Conservation (phyloP, 2,329 filamentous ascomycete genomes). For the Penicillium verrucosum region DNA sequence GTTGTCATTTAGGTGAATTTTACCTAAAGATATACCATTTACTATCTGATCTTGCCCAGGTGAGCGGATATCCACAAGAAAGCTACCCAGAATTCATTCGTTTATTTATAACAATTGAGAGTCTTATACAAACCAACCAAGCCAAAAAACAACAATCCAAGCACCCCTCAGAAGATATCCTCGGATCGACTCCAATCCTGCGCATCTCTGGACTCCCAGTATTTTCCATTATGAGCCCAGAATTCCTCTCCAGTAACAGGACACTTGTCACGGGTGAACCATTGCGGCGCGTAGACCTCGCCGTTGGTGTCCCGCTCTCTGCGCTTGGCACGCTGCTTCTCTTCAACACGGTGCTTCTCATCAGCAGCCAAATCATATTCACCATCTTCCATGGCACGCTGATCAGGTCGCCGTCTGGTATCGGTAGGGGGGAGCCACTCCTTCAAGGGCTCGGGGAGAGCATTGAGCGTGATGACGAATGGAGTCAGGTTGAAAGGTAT, state of each 20-base stretch:
- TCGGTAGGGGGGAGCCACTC: constrained; percentile 85
- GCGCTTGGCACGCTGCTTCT: constrained; percentile 78
- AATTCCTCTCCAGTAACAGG: constrained; percentile 81
- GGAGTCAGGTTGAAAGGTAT: constrained; percentile 98
- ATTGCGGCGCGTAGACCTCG: constrained; percentile 77
- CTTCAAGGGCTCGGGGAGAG: constrained; percentile 75
- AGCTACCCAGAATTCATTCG: not conserved
- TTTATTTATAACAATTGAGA: constrained; percentile 14
- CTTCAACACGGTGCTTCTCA: constrained; percentile 93
- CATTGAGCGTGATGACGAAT: constrained; percentile 92
- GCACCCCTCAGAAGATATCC: constrained; percentile 61
- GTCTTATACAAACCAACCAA: constrained; percentile 15
- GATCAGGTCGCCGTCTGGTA: constrained; percentile 86
- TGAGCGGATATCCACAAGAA: not conserved
- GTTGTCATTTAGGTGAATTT: not conserved
- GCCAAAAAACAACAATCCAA: not conserved
- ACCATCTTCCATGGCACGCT: constrained; percentile 98
- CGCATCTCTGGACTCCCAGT: constrained; percentile 70
- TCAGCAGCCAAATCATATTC: constrained; percentile 88
- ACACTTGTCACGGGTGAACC: constrained; percentile 74
- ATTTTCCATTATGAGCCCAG: constrained; percentile 85
- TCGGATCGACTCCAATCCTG: constrained; percentile 68
- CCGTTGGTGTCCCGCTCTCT: constrained; percentile 70
- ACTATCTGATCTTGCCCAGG: not conserved
- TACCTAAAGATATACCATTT: not conserved